Percentiles rank a stretch among this genome's conserved stretches.
These are phyloP conservation scores for Cladosporium colombiae DNA, from an alignment of 2,329 filamentous ascomycete genomes.

Conservation along the genomic window DNA sequence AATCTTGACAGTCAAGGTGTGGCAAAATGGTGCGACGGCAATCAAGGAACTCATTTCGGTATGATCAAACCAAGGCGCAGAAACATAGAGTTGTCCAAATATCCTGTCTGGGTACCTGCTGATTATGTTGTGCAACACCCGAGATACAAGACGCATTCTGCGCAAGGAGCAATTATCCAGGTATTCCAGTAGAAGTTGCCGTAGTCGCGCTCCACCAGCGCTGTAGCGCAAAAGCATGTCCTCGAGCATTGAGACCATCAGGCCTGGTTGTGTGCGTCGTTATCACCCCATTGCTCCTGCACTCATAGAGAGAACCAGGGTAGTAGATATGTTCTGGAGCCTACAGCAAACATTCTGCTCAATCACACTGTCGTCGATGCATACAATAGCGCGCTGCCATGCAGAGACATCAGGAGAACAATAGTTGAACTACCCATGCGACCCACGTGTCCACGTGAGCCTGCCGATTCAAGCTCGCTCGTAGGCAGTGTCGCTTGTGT, in stretches of 20 bases:
- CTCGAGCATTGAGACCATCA: constrained; percentile 28
- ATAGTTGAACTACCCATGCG: background rate
- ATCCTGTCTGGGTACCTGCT: constrained; percentile 21
- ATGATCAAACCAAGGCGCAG: constrained; percentile 19
- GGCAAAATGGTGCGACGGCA: constrained; percentile 23
- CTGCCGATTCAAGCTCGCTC: constrained; percentile 23
- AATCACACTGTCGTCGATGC: background rate
- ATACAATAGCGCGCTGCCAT: background rate
- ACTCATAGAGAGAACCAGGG: background rate
- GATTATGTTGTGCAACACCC: constrained; percentile 23
- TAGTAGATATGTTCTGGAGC: background rate
- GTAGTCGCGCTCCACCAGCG: constrained; percentile 15
- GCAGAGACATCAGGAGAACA: background rate
- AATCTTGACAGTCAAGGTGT: constrained; percentile 27
- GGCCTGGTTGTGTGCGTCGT: background rate
- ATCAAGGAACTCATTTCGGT: constrained; percentile 9
- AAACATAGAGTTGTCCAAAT: constrained; percentile 25
- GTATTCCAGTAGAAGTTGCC: constrained; percentile 20
- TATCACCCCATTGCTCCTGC: background rate
- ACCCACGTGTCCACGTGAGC: background rate
- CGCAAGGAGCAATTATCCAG: constrained; percentile 25
- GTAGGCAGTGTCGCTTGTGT: constrained; percentile 41
- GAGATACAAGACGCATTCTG: constrained; percentile 25
- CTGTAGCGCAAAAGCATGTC: constrained; percentile 22
- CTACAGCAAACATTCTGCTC: background rate